Base-by-base conservation (phyloP, 179 eudicot species). In the Actinidia polygama region DNA sequence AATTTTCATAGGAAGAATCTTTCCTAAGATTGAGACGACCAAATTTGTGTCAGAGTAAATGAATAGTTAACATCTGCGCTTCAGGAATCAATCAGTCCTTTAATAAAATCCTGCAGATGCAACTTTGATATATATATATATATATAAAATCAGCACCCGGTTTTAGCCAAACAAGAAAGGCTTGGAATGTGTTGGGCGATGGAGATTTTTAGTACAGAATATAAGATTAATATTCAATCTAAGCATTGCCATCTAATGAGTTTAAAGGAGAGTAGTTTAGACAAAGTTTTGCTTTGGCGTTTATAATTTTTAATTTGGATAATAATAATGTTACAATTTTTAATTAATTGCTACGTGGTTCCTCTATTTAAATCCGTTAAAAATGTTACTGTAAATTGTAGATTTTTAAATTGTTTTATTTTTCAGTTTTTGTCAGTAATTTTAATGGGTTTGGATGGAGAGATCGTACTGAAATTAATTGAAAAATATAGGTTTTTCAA, bases 11-110 rank as follows among this genome's bases (percentile, higher is more conserved):
- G 21, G 46, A 21, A 59, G 7, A 62, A 78, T 44, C 14, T 16
- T 78, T 21, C 70, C 18, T 19, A 61, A 44, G 80, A 61, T 61
- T 78, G 54, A 18, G n/a, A n/a, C n/a, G 7, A 61, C 46, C 80
- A 78, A 78, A 78, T 46, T 78, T 46, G 10, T 77, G 55, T 46
- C 80, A 51, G 40, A n/a, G 14, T 6, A 58, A 49, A 59, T n/a
- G 40, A 53, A 53, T 26, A 24, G 19, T 50, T 24, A 53, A 7
- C 4, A 12, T 10, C n/a, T 69, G 51, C 53, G 21, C 49, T 75
- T 77, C 26, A 77, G 53, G 57, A 57, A 77, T 57, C 67, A 57
- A 30, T n/a, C 53, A 18, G 66, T 14, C 24, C 36, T 40, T 77
- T 57, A 10, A 36, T 7, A 10, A 77, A 19, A 59, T 26, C 21